phyloP scores from a whole-genome alignment of 2,329 filamentous ascomycete species.

The Pseudocercospora eumusae region DNA sequence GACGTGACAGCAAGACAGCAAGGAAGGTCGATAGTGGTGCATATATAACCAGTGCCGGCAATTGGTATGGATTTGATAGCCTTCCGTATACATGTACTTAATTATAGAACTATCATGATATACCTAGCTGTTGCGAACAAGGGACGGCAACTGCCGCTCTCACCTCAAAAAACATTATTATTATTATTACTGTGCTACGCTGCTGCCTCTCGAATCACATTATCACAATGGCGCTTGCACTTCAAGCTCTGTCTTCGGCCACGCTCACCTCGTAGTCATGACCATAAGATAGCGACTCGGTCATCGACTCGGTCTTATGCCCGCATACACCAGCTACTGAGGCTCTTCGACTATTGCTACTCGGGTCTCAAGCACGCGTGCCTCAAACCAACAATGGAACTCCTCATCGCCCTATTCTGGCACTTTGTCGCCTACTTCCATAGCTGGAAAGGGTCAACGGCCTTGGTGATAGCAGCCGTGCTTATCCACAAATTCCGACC shows the following conservation, averaged over 20 bases:
- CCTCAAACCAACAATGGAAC: neutral
- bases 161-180: too few relatives aligned
- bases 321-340: neutral
- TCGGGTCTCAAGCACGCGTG: neutral
- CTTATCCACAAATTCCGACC: constrained; percentile 5
- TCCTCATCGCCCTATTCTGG: constrained; percentile 11
- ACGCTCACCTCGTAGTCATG: neutral
- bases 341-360: neutral
- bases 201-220: neutral
- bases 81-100: too few relatives aligned
- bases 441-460: constrained; percentile 18
- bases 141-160: too few relatives aligned
- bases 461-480: constrained; percentile 10
- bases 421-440: constrained; percentile 19
- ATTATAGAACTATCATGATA: too few relatives aligned
- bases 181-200: too few relatives aligned
- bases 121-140: neutral
- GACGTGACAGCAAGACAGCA: neutral
- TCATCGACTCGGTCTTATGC: neutral
- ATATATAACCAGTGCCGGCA: neutral
- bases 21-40: neutral
- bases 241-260: neutral
- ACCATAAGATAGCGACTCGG: neutral
- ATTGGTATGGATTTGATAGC: neutral
- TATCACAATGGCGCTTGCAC: neutral